A percentile compares a stretch with the other conserved stretches of the same genome.
Conservation (phyloP, 2,329 filamentous ascomycete species). For the Dactylonectria estremocensis region DNA sequence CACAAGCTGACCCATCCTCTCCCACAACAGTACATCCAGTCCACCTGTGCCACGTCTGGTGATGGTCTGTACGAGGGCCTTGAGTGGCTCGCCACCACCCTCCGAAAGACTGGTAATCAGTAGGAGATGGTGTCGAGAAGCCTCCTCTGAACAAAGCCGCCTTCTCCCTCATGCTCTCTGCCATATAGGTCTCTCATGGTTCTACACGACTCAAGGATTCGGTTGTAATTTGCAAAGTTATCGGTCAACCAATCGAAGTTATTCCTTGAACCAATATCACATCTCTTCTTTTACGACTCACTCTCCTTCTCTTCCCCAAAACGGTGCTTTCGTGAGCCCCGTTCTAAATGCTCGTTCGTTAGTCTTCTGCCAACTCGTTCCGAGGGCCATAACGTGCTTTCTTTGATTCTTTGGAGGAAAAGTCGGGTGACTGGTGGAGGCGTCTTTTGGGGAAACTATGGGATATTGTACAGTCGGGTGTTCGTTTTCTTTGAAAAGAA, state of each 20-base stretch:
- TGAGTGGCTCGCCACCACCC: constrained; percentile 89
- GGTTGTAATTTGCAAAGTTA: constrained; percentile 73
- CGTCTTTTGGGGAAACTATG: constrained; percentile 49
- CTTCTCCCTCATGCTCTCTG: constrained; percentile 56
- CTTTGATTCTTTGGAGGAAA: constrained; percentile 49
- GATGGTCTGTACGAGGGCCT: constrained; percentile 99
- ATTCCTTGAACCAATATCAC: constrained; percentile 58
- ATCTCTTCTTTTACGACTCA: constrained; percentile 49
- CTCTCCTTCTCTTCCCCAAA: constrained; percentile 45
- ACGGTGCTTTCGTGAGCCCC: constrained; percentile 52
- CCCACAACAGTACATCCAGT: constrained; percentile 90
- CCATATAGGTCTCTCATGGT: constrained; percentile 59
- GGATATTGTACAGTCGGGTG: constrained; percentile 51
- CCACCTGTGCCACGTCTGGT: constrained; percentile 98
- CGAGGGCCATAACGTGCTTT: constrained; percentile 48
- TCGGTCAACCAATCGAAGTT: constrained; percentile 70
- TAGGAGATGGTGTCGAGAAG: constrained; percentile 62
- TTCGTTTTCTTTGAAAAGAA: constrained; percentile 50
- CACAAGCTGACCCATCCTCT: constrained; percentile 45
- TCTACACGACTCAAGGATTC: constrained; percentile 64
- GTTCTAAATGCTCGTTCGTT: constrained; percentile 42
- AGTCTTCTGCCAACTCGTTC: constrained; percentile 42
- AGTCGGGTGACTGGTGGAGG: constrained; percentile 50
- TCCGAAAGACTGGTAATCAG: constrained; percentile 81
- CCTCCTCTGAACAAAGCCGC: constrained; percentile 51